phyloP scores from a whole-genome alignment of 805 yeast genomes.

The Saccharomycopsis microspora region DNA sequence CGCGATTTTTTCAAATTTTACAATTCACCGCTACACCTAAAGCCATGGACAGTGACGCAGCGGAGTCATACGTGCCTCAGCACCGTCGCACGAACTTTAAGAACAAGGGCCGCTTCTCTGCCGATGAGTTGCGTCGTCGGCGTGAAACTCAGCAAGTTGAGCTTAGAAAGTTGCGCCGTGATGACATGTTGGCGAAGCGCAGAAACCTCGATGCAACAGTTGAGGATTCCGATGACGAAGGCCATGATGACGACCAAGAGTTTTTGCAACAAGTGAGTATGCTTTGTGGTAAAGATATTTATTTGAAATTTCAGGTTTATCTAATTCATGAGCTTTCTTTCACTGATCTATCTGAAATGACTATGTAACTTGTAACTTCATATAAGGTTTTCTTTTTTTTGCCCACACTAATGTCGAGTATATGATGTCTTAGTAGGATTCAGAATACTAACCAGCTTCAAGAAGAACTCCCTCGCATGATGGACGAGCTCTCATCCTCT shows the following conservation, averaged over 20 bases:
- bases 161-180: slow-evolving; percentile 91
- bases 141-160: slow-evolving; percentile 97
- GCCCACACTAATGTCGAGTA: no score
- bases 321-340: no score
- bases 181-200: slow-evolving; percentile 88
- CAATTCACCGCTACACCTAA: no score
- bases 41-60: slow-evolving; percentile 62
- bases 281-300: no score
- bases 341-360: no score
- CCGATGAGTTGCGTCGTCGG: slow-evolving; percentile 95
- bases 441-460: slow-evolving; percentile 23
- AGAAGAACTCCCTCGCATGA: slow-evolving; percentile 74
- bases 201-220: slow-evolving; percentile 57
- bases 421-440: no score
- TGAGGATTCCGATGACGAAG: slow-evolving; percentile 39
- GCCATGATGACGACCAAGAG: slow-evolving; percentile 20
- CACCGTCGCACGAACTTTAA: slow-evolving; percentile 95
- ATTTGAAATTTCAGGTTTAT: no score
- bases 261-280: slow-evolving; percentile 10
- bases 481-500: slow-evolving; percentile 63
- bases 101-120: slow-evolving; percentile 85
- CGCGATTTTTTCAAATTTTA: no score
- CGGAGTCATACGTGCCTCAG: slow-evolving; percentile 86
- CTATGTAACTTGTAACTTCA: no score
- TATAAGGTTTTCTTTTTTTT: no score